Evolutionary conservation across 2,329 filamentous ascomycete species (phyloP).

Genomic region (Paraphoma chrysanthemicola): DNA sequence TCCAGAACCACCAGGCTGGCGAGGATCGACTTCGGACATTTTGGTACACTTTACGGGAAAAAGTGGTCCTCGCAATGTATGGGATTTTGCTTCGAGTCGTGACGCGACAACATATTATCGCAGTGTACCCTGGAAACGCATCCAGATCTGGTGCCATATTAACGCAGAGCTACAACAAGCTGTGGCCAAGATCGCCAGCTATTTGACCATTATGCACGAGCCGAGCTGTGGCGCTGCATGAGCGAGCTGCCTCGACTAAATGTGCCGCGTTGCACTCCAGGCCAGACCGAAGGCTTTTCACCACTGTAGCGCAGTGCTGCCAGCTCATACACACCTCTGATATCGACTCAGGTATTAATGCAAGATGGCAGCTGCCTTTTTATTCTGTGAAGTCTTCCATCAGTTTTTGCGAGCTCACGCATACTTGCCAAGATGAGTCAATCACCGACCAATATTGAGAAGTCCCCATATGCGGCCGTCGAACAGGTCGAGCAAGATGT

Average conservation of each 20-base stretch:
- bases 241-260: conserved; percentile 1
- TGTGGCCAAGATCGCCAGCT: no score
- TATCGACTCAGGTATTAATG: background rate
- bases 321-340: background rate
- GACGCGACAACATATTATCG: no score
- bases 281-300: background rate
- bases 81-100: no score
- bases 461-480: background rate
- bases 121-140: no score
- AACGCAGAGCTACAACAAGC: no score
- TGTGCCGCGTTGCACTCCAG: background rate
- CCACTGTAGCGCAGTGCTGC: background rate
- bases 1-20: no score
- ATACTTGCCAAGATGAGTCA: background rate
- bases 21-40: no score
- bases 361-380: background rate
- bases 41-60: no score
- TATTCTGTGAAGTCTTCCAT: background rate
- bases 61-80: no score
- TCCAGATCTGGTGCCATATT: no score
- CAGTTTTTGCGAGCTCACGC: background rate
- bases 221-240: background rate
- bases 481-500: background rate
- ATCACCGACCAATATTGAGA: background rate
- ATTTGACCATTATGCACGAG: background rate